A percentile compares a stretch with the other conserved stretches of the same genome.
Conservation (phyloP, 768 basidiomycete species). For the Boletellus sp. region DNA sequence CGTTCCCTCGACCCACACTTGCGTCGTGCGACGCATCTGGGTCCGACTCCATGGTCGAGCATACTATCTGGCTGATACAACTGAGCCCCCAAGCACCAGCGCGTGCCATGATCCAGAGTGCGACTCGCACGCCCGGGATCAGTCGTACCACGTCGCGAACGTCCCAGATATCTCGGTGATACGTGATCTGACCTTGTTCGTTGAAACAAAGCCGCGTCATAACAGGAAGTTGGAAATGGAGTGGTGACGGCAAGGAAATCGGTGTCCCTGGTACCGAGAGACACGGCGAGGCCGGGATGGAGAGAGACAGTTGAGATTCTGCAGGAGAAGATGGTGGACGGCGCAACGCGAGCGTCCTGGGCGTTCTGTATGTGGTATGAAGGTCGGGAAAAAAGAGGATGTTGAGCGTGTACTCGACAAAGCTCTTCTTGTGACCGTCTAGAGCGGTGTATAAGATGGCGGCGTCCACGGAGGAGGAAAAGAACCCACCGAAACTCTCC, state of each 20-base stretch:
- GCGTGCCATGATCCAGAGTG: slow-evolving; percentile 67
- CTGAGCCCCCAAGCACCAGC: slow-evolving; percentile 56
- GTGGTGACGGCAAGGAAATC: slow-evolving; percentile 57
- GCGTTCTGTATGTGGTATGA: slow-evolving; percentile 44
- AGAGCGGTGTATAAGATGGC: background rate
- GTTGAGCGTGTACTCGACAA: slow-evolving; percentile 79
- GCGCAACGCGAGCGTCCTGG: slow-evolving; percentile 37
- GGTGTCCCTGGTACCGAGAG: slow-evolving; percentile 59
- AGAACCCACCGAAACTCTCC: slow-evolving; percentile 67
- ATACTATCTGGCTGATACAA: slow-evolving; percentile 28
- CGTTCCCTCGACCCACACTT: slow-evolving; percentile 3
- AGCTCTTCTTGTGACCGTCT: slow-evolving; percentile 73
- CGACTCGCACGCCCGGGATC: slow-evolving; percentile 62
- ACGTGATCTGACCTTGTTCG: slow-evolving; percentile 75
- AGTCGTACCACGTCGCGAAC: slow-evolving; percentile 72
- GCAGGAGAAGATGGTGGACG: slow-evolving; percentile 31
- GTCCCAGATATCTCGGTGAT: slow-evolving; percentile 82
- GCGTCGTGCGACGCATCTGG: slow-evolving; percentile 1
- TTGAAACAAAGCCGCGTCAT: slow-evolving; percentile 75
- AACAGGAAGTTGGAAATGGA: slow-evolving; percentile 71
- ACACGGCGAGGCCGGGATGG: slow-evolving; percentile 39
- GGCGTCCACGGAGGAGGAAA: background rate
- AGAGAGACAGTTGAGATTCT: slow-evolving; percentile 26
- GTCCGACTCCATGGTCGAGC: slow-evolving; percentile 6
- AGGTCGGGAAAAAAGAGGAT: slow-evolving; percentile 71